These are phyloP conservation scores for Neonothopanus nambi DNA, from an alignment of 1,284 basidiomycete genomes.

Conservation along the genomic window DNA sequence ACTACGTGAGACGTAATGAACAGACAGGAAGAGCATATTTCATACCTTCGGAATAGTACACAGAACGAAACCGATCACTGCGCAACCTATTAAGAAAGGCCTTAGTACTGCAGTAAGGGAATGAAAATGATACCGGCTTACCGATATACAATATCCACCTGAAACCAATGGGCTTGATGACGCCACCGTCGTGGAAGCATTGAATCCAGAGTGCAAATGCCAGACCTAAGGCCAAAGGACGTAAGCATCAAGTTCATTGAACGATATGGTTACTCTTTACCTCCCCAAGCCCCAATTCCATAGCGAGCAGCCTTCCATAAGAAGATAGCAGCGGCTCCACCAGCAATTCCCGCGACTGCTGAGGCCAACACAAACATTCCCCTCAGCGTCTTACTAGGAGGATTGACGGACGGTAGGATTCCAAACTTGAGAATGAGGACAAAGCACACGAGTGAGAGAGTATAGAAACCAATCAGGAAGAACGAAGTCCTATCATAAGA, in stretches of 20 bases:
- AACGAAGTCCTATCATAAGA: slow-evolving; percentile 76
- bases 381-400: slow-evolving; percentile 75
- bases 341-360: slow-evolving; percentile 78
- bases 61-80: slow-evolving; percentile 58
- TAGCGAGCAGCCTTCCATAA: slow-evolving; percentile 88
- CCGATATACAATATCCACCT: slow-evolving; percentile 90
- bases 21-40: slow-evolving; percentile 8
- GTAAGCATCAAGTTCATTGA: slow-evolving; percentile 4
- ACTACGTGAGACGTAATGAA: slow-evolving; percentile 15
- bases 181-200: slow-evolving; percentile 78
- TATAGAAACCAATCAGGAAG: slow-evolving; percentile 90
- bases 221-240: slow-evolving; percentile 46
- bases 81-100: slow-evolving; percentile 41
- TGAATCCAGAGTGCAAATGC: slow-evolving; percentile 86
- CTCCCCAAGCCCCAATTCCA: slow-evolving; percentile 86
- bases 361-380: slow-evolving; percentile 90
- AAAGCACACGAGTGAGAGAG: slow-evolving; percentile 81
- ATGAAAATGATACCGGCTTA: slow-evolving; percentile 31
- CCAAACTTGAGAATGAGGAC: slow-evolving; percentile 92
- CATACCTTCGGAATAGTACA: slow-evolving; percentile 63
- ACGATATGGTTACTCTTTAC: slow-evolving; percentile 1
- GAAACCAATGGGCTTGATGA: slow-evolving; percentile 74
- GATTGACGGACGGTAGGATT: slow-evolving; percentile 77
- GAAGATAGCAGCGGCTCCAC: slow-evolving; percentile 85
- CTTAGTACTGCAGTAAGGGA: slow-evolving; percentile 21